A percentile compares a stretch with the other conserved stretches of the same genome.
Evolutionary conservation across 306 rosid genomes (phyloP).

Genomic region (Glycyrrhiza uralensis): DNA sequence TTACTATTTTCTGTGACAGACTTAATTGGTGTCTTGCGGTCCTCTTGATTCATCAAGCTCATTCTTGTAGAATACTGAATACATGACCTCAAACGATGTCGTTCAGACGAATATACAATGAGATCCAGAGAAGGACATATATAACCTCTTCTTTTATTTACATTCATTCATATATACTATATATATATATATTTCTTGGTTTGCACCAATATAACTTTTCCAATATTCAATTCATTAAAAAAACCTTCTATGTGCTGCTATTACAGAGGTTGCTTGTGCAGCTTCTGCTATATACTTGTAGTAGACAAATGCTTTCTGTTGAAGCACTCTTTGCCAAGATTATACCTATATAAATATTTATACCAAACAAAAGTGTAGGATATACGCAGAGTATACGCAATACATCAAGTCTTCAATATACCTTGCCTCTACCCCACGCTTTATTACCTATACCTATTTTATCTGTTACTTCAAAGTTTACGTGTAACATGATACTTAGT

Average conservation of each 20-base stretch:
- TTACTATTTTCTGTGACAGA: not conserved
- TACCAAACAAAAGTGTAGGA: not conserved
- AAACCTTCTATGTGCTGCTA: not conserved
- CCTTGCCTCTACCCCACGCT: slow-evolving; percentile 36
- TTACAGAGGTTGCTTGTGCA: not conserved
- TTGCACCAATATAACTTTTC: not conserved
- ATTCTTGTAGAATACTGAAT: not conserved
- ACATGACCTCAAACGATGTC: not conserved
- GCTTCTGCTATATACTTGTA: not conserved
- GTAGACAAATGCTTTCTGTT: slow-evolving; percentile 12
- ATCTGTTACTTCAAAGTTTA: slow-evolving; percentile 17
- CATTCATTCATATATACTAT: too few species aligned
- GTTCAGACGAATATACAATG: not conserved
- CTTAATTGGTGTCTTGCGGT: not conserved
- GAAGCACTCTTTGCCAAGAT: slow-evolving; percentile 19
- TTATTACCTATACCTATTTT: slow-evolving; percentile 2
- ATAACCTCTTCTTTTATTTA: too few species aligned
- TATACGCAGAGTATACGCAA: slow-evolving; percentile 29
- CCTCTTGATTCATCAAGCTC: slow-evolving; percentile 11
- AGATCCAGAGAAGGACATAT: too few species aligned
- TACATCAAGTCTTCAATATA: slow-evolving; percentile 21
- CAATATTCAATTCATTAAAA: not conserved
- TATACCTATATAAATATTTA: not conserved
- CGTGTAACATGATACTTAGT: slow-evolving; percentile 4
- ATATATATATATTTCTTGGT: not conserved